Evolutionary conservation across 805 yeast genomes (phyloP).

Genomic region (Cyberlindnera amylophila): DNA sequence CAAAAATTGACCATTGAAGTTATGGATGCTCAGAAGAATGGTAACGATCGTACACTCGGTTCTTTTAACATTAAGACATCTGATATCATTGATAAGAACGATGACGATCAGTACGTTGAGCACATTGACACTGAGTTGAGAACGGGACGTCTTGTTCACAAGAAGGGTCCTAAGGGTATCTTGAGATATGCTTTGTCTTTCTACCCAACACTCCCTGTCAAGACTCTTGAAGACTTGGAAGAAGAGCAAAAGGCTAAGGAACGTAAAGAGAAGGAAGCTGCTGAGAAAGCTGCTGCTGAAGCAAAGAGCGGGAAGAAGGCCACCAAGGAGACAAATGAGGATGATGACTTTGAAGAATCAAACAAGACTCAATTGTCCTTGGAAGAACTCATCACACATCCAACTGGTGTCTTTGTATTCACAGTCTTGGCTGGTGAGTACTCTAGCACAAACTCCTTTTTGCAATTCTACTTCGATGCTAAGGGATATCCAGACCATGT

Average conservation of each 20-base stretch:
- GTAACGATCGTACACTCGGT: conserved; percentile 87
- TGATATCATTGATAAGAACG: conserved; percentile 59
- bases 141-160: conserved; percentile 60
- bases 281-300: conserved; percentile 31
- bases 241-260: conserved; percentile 47
- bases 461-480: conserved; percentile 78
- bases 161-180: conserved; percentile 81
- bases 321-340: conserved; percentile 34
- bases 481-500: conserved; percentile 61
- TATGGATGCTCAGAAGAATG: conserved; percentile 80
- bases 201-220: conserved; percentile 79
- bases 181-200: conserved; percentile 73
- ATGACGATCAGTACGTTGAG: conserved; percentile 61
- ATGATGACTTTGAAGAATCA: conserved; percentile 32
- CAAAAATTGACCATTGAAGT: conserved; percentile 83
- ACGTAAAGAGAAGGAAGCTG: conserved; percentile 28
- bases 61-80: conserved; percentile 65
- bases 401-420: conserved; percentile 74
- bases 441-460: conserved; percentile 51
- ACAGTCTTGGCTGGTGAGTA: conserved; percentile 59
- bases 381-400: conserved; percentile 51
- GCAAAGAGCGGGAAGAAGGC: conserved; percentile 25
- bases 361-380: conserved; percentile 50
- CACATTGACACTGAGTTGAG: conserved; percentile 52
- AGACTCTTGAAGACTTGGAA: conserved; percentile 66